A percentile compares a stretch with the other conserved stretches of the same genome.
Evolutionary conservation across 371 early-diverging fungal genomes (phyloP).

Genomic region (Dipsacomyces acuminosporus): DNA sequence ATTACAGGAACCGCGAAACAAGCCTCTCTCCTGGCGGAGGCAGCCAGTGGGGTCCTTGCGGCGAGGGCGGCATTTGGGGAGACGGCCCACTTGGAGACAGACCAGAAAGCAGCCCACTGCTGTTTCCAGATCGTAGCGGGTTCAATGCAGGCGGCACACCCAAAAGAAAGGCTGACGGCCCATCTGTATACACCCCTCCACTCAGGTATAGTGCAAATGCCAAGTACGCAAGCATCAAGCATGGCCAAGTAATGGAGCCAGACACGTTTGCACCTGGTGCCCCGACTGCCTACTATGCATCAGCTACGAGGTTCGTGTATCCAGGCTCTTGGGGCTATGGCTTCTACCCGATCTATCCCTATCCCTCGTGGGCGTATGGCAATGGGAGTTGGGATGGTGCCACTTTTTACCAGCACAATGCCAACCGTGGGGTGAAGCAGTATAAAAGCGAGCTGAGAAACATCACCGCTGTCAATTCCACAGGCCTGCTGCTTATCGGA

Average conservation of each 20-base stretch:
- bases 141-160: slow-evolving; percentile 27
- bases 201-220: slow-evolving; percentile 33
- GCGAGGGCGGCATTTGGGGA: too few relatives aligned
- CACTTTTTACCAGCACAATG: slow-evolving; percentile 7
- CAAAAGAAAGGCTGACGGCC: slow-evolving; percentile 13
- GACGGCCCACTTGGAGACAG: slow-evolving; percentile 30
- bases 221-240: slow-evolving; percentile 10
- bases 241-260: slow-evolving; percentile 24
- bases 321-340: slow-evolving; percentile 44
- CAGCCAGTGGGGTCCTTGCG: too few relatives aligned
- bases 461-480: slow-evolving; percentile 27
- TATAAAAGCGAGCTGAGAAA: slow-evolving; percentile 28
- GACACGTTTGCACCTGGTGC: slow-evolving; percentile 8
- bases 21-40: too few relatives aligned
- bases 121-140: slow-evolving; percentile 24
- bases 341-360: slow-evolving; percentile 37
- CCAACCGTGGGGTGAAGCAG: slow-evolving; percentile 16
- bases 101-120: slow-evolving; percentile 26
- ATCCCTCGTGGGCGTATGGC: slow-evolving; percentile 45
- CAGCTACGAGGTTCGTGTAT: slow-evolving; percentile 15
- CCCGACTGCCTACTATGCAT: slow-evolving; percentile 34
- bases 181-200: slow-evolving; percentile 20
- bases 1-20: too few relatives aligned
- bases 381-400: slow-evolving; percentile 16
- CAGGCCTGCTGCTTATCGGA: slow-evolving; percentile 24